phyloP scores from a whole-genome alignment of 768 basidiomycete genomes.

The Termitomyces sp. region DNA sequence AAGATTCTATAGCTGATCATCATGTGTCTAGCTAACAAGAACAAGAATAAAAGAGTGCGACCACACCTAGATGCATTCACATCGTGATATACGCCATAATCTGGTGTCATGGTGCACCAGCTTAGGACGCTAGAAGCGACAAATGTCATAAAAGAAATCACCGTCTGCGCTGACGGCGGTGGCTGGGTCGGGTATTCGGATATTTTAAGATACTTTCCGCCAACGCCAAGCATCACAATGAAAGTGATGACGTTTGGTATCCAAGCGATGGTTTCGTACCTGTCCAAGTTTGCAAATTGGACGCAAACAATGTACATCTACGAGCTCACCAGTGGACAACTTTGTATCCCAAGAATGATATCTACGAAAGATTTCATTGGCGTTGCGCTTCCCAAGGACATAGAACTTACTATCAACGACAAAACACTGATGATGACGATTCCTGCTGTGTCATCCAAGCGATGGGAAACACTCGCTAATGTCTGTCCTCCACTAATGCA shows the following conservation, averaged over 20 bases:
- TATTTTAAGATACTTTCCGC: slow-evolving; percentile 42
- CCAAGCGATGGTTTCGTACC: slow-evolving; percentile 60
- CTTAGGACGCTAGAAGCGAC: slow-evolving; percentile 31
- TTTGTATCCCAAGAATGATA: slow-evolving; percentile 61
- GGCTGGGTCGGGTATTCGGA: slow-evolving; percentile 14
- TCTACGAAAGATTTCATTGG: slow-evolving; percentile 14
- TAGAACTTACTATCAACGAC: slow-evolving; percentile 26
- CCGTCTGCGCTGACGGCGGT: slow-evolving; percentile 19
- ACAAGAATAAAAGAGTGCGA: not conserved
- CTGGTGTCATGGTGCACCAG: slow-evolving; percentile 38
- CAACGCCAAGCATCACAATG: slow-evolving; percentile 56
- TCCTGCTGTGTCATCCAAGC: slow-evolving; percentile 29
- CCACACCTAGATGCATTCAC: slow-evolving; percentile 23
- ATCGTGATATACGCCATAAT: slow-evolving; percentile 39
- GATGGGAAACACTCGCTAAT: slow-evolving; percentile 45
- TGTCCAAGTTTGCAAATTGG: not conserved
- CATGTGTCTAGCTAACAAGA: not conserved
- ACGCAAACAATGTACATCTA: not conserved
- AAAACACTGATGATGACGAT: slow-evolving; percentile 35
- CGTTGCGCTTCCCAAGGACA: not conserved
- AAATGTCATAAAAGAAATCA: slow-evolving; percentile 32
- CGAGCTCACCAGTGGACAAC: slow-evolving; percentile 50
- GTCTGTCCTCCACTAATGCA: slow-evolving; percentile 67
- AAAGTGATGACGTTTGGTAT: slow-evolving; percentile 60
- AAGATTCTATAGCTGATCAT: slow-evolving; percentile 48